Evolutionary conservation across 1,139 yeast species (phyloP).

Genomic region (Geotrichum macrosporum): DNA sequence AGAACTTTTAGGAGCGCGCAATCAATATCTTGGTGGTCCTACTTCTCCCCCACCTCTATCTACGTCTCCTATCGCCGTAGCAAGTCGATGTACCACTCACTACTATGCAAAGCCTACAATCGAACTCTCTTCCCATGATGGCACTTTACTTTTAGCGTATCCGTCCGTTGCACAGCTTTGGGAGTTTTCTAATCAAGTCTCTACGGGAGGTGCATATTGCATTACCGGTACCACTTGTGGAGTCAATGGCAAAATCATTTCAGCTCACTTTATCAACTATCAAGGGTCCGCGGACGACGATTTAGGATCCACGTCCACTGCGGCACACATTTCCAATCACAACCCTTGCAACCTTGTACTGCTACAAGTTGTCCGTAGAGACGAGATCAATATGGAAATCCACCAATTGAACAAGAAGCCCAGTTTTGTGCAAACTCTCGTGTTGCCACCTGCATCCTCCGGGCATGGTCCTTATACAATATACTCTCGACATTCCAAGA

Average conservation of each 20-base stretch:
- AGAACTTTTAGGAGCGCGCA: background rate
- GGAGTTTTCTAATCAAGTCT: constrained; percentile 21
- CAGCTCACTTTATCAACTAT: constrained; percentile 19
- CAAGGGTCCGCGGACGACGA: background rate
- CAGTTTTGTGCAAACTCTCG: constrained; percentile 24
- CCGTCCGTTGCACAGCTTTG: constrained; percentile 28
- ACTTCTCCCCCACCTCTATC: constrained; percentile 20
- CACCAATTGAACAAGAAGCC: constrained; percentile 23
- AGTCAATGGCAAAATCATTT: constrained; percentile 26
- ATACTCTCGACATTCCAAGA: constrained; percentile 11
- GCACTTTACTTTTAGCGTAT: constrained; percentile 25
- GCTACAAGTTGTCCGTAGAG: constrained; percentile 25
- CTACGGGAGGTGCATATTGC: constrained; percentile 24
- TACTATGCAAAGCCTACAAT: constrained; percentile 21
- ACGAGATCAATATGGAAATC: constrained; percentile 25
- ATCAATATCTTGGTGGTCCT: constrained; percentile 19
- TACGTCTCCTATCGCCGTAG: constrained; percentile 14
- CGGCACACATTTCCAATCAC: constrained; percentile 15
- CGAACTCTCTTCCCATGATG: constrained; percentile 20
- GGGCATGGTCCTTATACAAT: constrained; percentile 30
- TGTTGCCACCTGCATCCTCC: constrained; percentile 30
- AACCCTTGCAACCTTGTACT: constrained; percentile 19
- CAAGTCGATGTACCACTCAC: constrained; percentile 11
- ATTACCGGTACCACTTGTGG: constrained; percentile 27
- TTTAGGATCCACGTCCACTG: background rate